Base-by-base conservation (phyloP, 768 basidiomycete genomes). In the Amanita brunnescens region DNA sequence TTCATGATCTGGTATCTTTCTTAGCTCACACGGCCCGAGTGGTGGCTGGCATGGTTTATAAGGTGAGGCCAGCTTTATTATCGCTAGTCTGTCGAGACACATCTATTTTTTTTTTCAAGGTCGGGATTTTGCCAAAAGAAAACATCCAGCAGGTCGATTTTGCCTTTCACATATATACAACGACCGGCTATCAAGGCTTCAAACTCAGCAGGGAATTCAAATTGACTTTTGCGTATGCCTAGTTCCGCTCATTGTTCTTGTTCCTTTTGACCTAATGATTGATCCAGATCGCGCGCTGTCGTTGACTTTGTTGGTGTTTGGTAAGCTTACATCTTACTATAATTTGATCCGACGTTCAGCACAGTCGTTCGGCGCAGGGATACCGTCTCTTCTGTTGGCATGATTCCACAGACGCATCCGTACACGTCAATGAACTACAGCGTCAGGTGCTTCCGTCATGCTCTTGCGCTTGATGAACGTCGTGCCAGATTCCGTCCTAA, bases 231-330 rank as follows among this genome's bases (percentile, higher is more conserved):
- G 55, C 59, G 59, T 57, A 34, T 18, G 3, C n/a, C 29, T 29
- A 29, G 26, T 7, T 29, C n/a, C 41, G 2, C 13, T 42, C n/a
- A 10, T 6, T 52, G 9, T 24, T 14, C 7, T 23, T 13, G 20
- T 37, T 20, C 6, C 21, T 32, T 26, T 5, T 3, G 2, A 34
- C 2, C 24, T 24, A 32, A 10, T 30, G 45, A 24, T 4, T 20
- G 18, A 35, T 24, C 45, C 33, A 34, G 55, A 1, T 50, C 43
- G 26, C 57, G 57, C 2, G 63, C 63, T 12, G 60, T 58, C n/a
- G 61, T 68, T n/a, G 63, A 68, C 18, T 68, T 68, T 42, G 52
- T 68, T 5, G 67, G 67, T 13, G 65, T 68, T 24, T 68, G 67
- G 67, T 66, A 51, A n/a, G 62, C 2, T 20, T 26, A 41, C 29